These are phyloP conservation scores for Poa annua DNA, from an alignment of 176 grass and related monocot species.

Conservation along the genomic window DNA sequence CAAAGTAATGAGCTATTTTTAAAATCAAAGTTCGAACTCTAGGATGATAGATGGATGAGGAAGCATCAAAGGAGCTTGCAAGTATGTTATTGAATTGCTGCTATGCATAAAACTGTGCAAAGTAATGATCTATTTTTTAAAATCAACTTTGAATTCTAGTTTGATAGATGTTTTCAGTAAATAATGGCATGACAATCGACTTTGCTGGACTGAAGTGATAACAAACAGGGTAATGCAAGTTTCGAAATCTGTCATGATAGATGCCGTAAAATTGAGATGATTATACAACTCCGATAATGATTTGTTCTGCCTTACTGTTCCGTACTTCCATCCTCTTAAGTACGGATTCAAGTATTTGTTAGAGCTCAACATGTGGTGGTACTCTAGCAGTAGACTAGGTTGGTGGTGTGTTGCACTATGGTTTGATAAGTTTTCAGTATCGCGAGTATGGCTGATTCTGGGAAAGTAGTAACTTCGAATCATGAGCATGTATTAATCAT, in stretches of 20 bases:
- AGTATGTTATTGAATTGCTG: too few species aligned
- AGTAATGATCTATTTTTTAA: too few species aligned
- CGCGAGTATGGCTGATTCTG: not conserved
- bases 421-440: not conserved
- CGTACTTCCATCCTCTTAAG: not conserved
- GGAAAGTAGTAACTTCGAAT: conserved; percentile 27
- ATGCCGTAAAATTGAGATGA: not conserved
- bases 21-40: not conserved
- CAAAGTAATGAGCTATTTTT: not conserved
- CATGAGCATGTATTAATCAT: not conserved
- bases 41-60: not conserved
- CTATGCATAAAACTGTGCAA: too few species aligned
- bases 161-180: too few species aligned
- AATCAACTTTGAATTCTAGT: too few species aligned
- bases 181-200: not conserved
- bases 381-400: not conserved
- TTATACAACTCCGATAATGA: not conserved
- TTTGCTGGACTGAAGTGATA: conserved; percentile 18
- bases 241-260: conserved; percentile 5
- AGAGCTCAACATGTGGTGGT: not conserved
- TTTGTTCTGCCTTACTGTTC: not conserved
- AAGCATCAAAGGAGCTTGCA: too few species aligned
- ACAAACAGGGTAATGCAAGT: not conserved
- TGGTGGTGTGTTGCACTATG: not conserved
- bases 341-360: not conserved